Conservation (phyloP, 768 basidiomycete genomes). For the Heimioporus sp. region DNA sequence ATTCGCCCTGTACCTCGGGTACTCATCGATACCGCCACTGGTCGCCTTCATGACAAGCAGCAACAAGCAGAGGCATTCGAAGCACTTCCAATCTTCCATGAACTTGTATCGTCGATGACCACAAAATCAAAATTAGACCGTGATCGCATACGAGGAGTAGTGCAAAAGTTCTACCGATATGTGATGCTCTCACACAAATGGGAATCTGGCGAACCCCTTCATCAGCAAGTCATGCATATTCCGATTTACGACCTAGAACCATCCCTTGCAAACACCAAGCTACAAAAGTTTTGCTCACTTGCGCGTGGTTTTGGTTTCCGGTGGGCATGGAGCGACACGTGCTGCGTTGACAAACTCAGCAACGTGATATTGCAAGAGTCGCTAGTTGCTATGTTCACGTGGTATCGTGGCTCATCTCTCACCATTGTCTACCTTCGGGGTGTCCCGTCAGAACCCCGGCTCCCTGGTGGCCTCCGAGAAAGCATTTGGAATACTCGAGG, state of each 20-base stretch:
- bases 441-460: neutral
- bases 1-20: neutral
- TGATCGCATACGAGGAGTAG: too few species aligned
- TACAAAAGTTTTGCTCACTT: neutral
- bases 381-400: neutral
- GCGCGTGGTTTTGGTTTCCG: neutral
- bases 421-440: neutral
- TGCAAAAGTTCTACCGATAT: too few species aligned
- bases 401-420: neutral
- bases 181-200: too few species aligned
- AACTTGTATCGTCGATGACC: neutral
- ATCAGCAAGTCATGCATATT: neutral
- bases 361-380: neutral
- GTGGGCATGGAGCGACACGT: neutral
- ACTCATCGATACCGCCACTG: conserved; percentile 1
- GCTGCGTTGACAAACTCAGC: neutral
- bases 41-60: neutral
- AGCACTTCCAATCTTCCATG: neutral
- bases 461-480: too few species aligned
- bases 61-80: neutral
- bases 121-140: too few species aligned
- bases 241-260: neutral
- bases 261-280: neutral
- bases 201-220: neutral
- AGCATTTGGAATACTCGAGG: too few species aligned